Percentiles rank a stretch among this genome's conserved stretches.
Evolutionary conservation across 2,329 filamentous ascomycete genomes (phyloP).

Genomic region (Blastomyces emzantsi): DNA sequence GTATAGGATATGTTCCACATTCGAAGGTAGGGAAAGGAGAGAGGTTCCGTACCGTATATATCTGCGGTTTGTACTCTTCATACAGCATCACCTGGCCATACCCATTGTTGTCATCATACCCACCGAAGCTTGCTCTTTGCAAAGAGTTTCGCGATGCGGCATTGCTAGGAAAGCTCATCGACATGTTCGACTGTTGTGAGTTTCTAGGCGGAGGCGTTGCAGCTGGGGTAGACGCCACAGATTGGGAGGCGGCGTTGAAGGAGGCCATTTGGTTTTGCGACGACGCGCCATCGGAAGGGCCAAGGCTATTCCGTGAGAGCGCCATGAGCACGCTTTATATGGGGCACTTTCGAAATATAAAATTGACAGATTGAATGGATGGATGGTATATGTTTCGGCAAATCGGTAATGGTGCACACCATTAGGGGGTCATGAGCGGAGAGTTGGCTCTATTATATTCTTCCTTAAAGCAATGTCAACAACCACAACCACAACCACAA

Average conservation of each 20-base stretch:
- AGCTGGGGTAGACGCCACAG: slow-evolving; percentile 37
- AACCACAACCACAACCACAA: not conserved
- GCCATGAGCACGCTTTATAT: slow-evolving; percentile 25
- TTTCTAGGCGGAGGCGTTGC: slow-evolving; percentile 36
- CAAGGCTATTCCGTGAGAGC: slow-evolving; percentile 33
- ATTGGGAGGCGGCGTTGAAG: slow-evolving; percentile 38
- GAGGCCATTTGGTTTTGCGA: slow-evolving; percentile 34
- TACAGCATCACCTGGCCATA: slow-evolving; percentile 31
- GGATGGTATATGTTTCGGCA: not conserved
- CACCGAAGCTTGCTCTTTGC: slow-evolving; percentile 28
- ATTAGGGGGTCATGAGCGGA: not conserved
- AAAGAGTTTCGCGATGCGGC: slow-evolving; percentile 26
- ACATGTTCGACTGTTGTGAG: slow-evolving; percentile 36
- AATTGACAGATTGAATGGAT: not conserved
- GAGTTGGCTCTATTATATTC: not conserved
- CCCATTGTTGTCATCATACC: slow-evolving; percentile 35
- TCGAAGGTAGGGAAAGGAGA: not conserved
- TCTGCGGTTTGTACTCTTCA: slow-evolving; percentile 37
- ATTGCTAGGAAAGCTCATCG: slow-evolving; percentile 32
- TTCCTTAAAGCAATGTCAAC: slow-evolving; percentile 1
- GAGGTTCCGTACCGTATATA: slow-evolving; percentile 36
- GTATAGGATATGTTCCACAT: not conserved
- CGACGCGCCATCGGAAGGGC: slow-evolving; percentile 30
- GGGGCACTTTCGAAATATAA: not conserved
- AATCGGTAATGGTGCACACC: not conserved